Evolutionary conservation across 495 filamentous ascomycete species (phyloP), one percentile per base, ranked within the genome.

Genomic region (Penicillium pancosmium): DNA sequence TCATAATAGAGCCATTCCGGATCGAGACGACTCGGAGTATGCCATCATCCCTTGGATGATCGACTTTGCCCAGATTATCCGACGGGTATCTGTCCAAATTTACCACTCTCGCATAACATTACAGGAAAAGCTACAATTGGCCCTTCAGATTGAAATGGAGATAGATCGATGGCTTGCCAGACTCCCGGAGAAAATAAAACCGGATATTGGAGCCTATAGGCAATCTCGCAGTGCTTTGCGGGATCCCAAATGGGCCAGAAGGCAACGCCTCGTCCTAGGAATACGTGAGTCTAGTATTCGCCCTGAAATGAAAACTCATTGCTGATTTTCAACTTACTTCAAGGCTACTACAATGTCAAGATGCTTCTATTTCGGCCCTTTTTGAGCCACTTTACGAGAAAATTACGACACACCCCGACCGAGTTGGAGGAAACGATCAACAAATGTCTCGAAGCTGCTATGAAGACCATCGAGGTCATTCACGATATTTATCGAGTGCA

Each of bases 21-120:
- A 67, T 8, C 64, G 75, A 36, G 72, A 78, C 57, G 64, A 73
- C 50, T 67, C 73, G 2, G 72, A 78, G 55, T 74, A 70, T 55
- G 71, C 70, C 51, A 75, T 78, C 9, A 78, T 78, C 19, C 73
- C 75, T 0, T 74, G 71, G 68, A 78, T 78, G 75, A 71, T 75
- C 13, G 75, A 78, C 35, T 73, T 75, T 51, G 72, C 73, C 1
- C 72, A 72, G 36, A 76, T 78, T 4, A 75, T 73, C 4, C 67
- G 75, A 33, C 70, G 68, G 19, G 72, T 78, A 5, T 78, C 75
- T 12, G 61, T 78, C n/a, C 73, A 76, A 15, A 76, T 78, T 10
- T 78, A 78, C 43, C 75, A 76, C 53, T 71, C 72, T 5, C 68
- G 73, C 9, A 71, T 78, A 6, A 69, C 72, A n/a, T 40, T 73